These are phyloP conservation scores for Rhynchosporium agropyri DNA, from an alignment of 2,329 filamentous ascomycete genomes.

Conservation along the genomic window DNA sequence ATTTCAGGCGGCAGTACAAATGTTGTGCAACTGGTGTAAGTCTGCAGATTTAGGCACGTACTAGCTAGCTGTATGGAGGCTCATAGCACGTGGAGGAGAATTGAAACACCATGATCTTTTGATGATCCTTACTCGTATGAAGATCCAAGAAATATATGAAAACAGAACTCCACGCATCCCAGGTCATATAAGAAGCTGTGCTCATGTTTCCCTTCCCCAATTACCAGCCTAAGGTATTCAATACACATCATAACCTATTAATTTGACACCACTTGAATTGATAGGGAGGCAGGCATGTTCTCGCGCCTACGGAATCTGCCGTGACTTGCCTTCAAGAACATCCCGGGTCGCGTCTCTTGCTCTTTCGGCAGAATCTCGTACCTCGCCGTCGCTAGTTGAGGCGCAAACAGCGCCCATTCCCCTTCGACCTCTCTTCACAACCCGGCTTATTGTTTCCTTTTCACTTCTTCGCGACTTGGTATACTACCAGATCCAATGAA, in stretches of 20 bases:
- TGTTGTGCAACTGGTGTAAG: background rate
- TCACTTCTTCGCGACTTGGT: background rate
- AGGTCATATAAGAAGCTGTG: too few species aligned
- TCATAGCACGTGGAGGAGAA: background rate
- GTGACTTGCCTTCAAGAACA: slow-evolving; percentile 4
- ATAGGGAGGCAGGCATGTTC: slow-evolving; percentile 1
- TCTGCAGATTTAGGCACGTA: background rate
- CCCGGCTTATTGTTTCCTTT: background rate
- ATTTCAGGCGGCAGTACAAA: background rate
- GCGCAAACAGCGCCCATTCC: slow-evolving; percentile 8
- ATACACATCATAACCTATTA: background rate
- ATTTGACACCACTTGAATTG: slow-evolving; percentile 11
- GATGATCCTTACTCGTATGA: background rate
- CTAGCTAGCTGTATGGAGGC: background rate
- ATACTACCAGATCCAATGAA: background rate
- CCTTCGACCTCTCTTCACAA: slow-evolving; percentile 6
- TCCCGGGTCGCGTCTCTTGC: slow-evolving; percentile 8
- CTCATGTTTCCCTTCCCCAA: background rate
- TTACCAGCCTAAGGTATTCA: background rate
- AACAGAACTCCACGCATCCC: too few species aligned
- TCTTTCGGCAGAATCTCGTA: slow-evolving; percentile 1
- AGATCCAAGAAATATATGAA: too few species aligned
- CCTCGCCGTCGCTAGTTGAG: slow-evolving; percentile 8
- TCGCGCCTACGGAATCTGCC: slow-evolving; percentile 4
- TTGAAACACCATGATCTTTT: background rate